phyloP scores from a whole-genome alignment of 352 stramenopile species.

The Globisporangium okanoganense region DNA sequence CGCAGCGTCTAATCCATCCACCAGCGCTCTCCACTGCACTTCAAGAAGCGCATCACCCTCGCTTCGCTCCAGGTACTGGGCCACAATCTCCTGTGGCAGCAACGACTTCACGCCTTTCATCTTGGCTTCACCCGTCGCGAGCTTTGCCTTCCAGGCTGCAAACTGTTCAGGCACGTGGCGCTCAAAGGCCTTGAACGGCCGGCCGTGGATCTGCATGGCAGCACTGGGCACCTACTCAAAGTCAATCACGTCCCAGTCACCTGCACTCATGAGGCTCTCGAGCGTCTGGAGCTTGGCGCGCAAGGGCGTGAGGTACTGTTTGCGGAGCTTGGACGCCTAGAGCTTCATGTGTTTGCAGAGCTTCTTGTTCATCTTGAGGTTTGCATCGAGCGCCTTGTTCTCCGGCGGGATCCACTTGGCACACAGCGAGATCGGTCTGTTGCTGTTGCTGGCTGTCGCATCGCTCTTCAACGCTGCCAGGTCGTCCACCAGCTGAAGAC shows the following conservation, averaged over 20 bases:
- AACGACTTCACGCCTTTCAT: conserved; percentile 31
- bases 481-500: conserved; percentile 29
- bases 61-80: conserved; percentile 21
- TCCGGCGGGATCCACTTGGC: conserved; percentile 57
- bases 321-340: conserved; percentile 31
- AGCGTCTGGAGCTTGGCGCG: conserved; percentile 30
- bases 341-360: conserved; percentile 38
- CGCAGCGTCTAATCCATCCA: conserved; percentile 7
- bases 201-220: conserved; percentile 42
- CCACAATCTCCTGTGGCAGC: conserved; percentile 36
- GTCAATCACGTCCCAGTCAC: conserved; percentile 38
- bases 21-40: conserved; percentile 36
- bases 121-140: conserved; percentile 26
- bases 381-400: conserved; percentile 37
- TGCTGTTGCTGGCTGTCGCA: neutral
- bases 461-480: conserved; percentile 14
- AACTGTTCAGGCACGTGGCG: conserved; percentile 30
- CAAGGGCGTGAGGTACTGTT: conserved; percentile 38
- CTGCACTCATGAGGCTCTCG: conserved; percentile 37
- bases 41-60: conserved; percentile 30
- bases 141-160: conserved; percentile 25
- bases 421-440: conserved; percentile 29
- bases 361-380: conserved; percentile 37
- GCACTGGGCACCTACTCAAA: conserved; percentile 34
- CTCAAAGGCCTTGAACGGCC: conserved; percentile 30